phyloP scores from a whole-genome alignment of 2,329 filamentous ascomycete species.

The Penicillium janthinellum region DNA sequence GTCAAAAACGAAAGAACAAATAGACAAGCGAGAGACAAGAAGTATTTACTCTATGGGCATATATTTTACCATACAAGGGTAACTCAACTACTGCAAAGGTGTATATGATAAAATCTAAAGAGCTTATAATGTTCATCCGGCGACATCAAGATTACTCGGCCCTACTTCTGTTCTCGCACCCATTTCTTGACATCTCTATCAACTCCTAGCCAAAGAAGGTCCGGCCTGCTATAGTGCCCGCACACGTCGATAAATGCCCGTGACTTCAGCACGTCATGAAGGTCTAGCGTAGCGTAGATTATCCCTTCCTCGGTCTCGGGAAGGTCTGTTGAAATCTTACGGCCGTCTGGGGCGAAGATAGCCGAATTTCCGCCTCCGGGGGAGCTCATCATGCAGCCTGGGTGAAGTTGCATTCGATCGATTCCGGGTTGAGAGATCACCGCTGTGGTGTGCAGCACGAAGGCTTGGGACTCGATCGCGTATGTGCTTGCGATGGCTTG shows the following conservation, averaged over 20 bases:
- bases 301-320: constrained; percentile 48
- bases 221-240: constrained; percentile 13
- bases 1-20: no score
- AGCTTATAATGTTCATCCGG: no score
- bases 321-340: constrained; percentile 44
- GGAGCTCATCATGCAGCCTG: constrained; percentile 43
- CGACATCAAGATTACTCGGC: no score
- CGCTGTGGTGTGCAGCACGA: constrained; percentile 57
- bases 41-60: no score
- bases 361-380: constrained; percentile 50
- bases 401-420: constrained; percentile 45
- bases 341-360: constrained; percentile 55
- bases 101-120: no score
- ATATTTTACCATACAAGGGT: no score
- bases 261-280: constrained; percentile 44
- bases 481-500: constrained; percentile 54
- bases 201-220: constrained; percentile 7
- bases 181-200: background rate
- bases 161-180: background rate
- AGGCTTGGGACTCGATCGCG: constrained; percentile 59
- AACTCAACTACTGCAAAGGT: no score
- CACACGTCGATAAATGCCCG: constrained; percentile 15
- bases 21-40: no score
- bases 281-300: constrained; percentile 52
- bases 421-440: constrained; percentile 52